Percentiles rank a stretch among this genome's conserved stretches.
These are phyloP conservation scores for Allium fistulosum DNA, from an alignment of 106 monocot species.

Conservation along the genomic window DNA sequence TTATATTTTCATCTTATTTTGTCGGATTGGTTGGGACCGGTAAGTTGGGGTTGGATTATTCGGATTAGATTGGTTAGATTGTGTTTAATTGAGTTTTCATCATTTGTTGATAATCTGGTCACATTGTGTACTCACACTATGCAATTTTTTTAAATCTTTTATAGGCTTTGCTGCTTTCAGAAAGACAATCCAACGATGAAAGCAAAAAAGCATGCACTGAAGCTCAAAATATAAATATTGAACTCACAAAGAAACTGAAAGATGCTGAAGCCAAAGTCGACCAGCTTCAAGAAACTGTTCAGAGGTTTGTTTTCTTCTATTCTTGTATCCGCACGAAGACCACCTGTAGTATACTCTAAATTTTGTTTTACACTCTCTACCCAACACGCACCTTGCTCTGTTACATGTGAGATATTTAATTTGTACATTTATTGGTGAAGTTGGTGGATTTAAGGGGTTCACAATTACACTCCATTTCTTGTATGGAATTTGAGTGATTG, in stretches of 20 bases:
- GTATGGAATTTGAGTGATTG: background rate
- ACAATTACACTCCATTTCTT: background rate
- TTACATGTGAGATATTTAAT: no score
- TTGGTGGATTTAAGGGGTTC: no score
- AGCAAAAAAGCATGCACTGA: conserved; percentile 46
- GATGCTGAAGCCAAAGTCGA: conserved; percentile 63
- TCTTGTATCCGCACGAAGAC: background rate
- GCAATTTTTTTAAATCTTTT: conserved; percentile 1
- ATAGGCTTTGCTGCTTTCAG: conserved; percentile 55
- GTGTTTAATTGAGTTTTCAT: background rate
- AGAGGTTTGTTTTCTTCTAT: conserved; percentile 41
- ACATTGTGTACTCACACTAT: background rate
- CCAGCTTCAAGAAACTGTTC: conserved; percentile 77
- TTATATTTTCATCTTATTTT: no score
- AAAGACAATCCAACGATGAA: conserved; percentile 45
- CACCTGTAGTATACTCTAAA: no score
- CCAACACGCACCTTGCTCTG: no score
- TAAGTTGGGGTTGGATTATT: no score
- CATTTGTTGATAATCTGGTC: background rate
- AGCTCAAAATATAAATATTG: conserved; percentile 44
- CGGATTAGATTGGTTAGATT: no score
- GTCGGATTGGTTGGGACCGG: no score
- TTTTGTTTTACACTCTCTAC: no score
- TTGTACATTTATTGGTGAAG: no score
- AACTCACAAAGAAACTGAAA: conserved; percentile 67